Evolutionary conservation across 1,284 basidiomycete genomes (phyloP).

Genomic region (Laetiporus sulphureus): DNA sequence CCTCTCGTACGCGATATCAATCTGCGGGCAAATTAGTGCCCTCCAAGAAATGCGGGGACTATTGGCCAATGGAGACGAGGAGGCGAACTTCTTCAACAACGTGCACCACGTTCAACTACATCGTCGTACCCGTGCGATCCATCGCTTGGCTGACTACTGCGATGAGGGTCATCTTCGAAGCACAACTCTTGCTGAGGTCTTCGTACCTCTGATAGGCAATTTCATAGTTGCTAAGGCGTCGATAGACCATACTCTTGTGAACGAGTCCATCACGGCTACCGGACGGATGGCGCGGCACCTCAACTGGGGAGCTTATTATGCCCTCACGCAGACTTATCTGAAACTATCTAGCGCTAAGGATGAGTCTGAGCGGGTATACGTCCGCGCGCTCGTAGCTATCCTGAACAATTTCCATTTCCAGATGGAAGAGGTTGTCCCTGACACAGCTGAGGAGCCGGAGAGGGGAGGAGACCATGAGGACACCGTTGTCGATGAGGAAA

Average conservation of each 20-base stretch:
- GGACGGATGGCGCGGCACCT: slow-evolving; percentile 72
- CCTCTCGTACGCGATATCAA: slow-evolving; percentile 69
- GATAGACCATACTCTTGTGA: slow-evolving; percentile 88
- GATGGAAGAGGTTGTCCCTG: slow-evolving; percentile 43
- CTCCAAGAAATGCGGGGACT: slow-evolving; percentile 79
- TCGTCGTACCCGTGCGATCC: slow-evolving; percentile 83
- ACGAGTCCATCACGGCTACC: slow-evolving; percentile 80
- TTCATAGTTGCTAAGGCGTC: slow-evolving; percentile 68
- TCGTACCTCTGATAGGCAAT: slow-evolving; percentile 83
- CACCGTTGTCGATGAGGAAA: slow-evolving; percentile 3
- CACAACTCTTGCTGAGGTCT: slow-evolving; percentile 74
- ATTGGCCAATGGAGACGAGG: slow-evolving; percentile 87
- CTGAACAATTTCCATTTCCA: slow-evolving; percentile 93
- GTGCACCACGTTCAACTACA: slow-evolving; percentile 93
- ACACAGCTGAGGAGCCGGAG: slow-evolving; percentile 28
- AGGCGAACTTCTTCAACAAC: slow-evolving; percentile 97
- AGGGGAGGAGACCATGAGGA: slow-evolving; percentile 23
- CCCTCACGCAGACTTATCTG: slow-evolving; percentile 79
- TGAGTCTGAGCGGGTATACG: slow-evolving; percentile 74
- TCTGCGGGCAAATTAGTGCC: slow-evolving; percentile 52
- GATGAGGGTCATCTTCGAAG: slow-evolving; percentile 69
- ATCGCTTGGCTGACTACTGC: slow-evolving; percentile 78
- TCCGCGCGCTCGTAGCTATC: slow-evolving; percentile 83
- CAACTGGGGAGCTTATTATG: slow-evolving; percentile 84
- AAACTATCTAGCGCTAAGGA: slow-evolving; percentile 68